Conservation (phyloP, 495 filamentous ascomycete species). For the Aspergillus asperescens region DNA sequence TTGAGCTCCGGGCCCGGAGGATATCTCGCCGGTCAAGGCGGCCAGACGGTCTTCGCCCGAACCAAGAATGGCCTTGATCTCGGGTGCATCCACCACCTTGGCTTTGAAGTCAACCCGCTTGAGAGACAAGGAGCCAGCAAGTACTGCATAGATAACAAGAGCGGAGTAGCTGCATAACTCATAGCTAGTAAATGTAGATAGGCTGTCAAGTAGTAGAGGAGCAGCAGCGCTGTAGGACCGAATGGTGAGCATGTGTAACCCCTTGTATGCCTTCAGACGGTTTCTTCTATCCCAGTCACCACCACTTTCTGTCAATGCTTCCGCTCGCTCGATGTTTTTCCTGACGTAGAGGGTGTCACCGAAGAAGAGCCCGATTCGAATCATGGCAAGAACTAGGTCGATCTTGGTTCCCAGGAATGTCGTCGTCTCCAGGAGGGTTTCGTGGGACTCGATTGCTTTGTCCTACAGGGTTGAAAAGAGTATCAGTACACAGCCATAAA, state of each 20-base stretch:
- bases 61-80: slow-evolving; percentile 94
- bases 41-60: slow-evolving; percentile 80
- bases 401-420: slow-evolving; percentile 93
- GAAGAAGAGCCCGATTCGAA: slow-evolving; percentile 93
- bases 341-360: slow-evolving; percentile 84
- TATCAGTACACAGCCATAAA: slow-evolving; percentile 12
- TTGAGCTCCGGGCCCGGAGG: slow-evolving; percentile 68
- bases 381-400: slow-evolving; percentile 90
- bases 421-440: slow-evolving; percentile 89
- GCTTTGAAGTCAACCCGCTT: slow-evolving; percentile 98
- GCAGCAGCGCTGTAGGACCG: slow-evolving; percentile 86
- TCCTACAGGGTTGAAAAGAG: slow-evolving; percentile 55
- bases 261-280: slow-evolving; percentile 96
- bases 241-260: slow-evolving; percentile 83
- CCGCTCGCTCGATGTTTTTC: slow-evolving; percentile 87
- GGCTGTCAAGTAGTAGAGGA: slow-evolving; percentile 86
- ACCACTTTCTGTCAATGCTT: slow-evolving; percentile 83
- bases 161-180: slow-evolving; percentile 94
- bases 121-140: slow-evolving; percentile 88
- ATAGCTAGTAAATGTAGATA: slow-evolving; percentile 98
- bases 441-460: slow-evolving; percentile 84
- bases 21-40: slow-evolving; percentile 66
- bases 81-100: slow-evolving; percentile 95
- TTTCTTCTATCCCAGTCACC: slow-evolving; percentile 99
- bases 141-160: slow-evolving; percentile 90